Base-by-base conservation (phyloP, 208 protist species). In the Porcisia deanei region DNA sequence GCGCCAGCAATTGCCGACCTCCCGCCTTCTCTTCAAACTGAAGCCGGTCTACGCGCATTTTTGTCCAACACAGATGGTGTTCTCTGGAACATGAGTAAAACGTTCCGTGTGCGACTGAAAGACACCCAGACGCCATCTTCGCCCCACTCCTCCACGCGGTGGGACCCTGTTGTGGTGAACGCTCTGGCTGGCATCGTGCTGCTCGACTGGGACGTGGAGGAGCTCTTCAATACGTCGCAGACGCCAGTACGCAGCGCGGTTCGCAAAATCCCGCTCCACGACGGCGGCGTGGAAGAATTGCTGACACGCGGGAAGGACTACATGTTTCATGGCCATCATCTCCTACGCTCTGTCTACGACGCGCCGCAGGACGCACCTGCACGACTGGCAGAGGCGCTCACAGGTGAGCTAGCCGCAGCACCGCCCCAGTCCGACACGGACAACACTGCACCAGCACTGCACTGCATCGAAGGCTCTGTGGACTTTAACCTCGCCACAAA, bases 51-150 rank as follows among this genome's bases (percentile, higher is more conserved):
- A 58, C 72, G 66, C 16, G 69, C 71, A 6, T 77, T 91, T 58
- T 52, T 93, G 25, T 76, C 78, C 64, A 93, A 93, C 64, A 72
- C 75, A 52, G 89, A 93, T 59, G 71, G 54, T 22, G 72, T 70
- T 4, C 66, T 93, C 54, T 94, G 90, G 88, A 45, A 81, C 52
- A 94, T 94, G 88, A 77, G 71, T 37, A 30, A 80, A 55, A 43
- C 70, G 18, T 86, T 85, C 70, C 65, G 37, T 18, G 66, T 92
- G 58, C 64, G 87, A 18, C 76, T 94, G 25, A 57, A 72, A 34
- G 77, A 88, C 69, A 84, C 75, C 75, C 59, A 73, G 54, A 57
- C 14, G 20, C 37, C 45, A 41, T 25, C 63, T 1, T 20, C 60
- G 58, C 30, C 18, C n/a, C n/a, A 53, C 22, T 25, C 20, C 41